A percentile compares a stretch with the other conserved stretches of the same genome.
These are phyloP conservation scores for Zasmidium angulare DNA, from an alignment of 2,329 filamentous ascomycete species.

Conservation along the genomic window DNA sequence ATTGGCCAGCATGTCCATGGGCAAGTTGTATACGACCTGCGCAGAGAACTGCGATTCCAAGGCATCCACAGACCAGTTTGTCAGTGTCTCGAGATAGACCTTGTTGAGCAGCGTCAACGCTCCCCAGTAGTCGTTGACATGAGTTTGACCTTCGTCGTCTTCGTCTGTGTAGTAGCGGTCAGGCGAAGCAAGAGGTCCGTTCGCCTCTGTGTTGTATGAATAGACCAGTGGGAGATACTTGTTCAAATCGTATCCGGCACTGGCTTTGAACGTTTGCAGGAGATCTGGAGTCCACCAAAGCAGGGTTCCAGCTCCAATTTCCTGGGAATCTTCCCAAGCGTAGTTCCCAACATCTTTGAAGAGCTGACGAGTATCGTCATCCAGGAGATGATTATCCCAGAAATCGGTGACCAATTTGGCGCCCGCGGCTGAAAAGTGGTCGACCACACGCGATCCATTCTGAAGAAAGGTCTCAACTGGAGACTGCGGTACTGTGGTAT, in stretches of 20 bases:
- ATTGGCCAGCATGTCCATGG: constrained; percentile 35
- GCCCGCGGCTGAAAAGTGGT: constrained; percentile 36
- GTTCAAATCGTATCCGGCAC: constrained; percentile 31
- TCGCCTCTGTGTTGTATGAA: constrained; percentile 22
- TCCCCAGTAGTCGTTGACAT: constrained; percentile 33
- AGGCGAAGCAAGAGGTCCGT: constrained; percentile 23
- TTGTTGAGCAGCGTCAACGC: constrained; percentile 33
- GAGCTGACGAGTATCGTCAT: constrained; percentile 23
- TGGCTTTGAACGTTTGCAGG: constrained; percentile 23
- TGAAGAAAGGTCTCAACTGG: constrained; percentile 25
- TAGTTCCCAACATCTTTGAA: constrained; percentile 34
- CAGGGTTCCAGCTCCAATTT: constrained; percentile 28
- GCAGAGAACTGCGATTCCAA: constrained; percentile 31
- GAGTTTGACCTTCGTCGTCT: constrained; percentile 22
- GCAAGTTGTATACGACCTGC: constrained; percentile 38
- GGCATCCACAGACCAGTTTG: constrained; percentile 28
- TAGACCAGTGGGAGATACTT: constrained; percentile 36
- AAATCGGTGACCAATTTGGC: constrained; percentile 32
- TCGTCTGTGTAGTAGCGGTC: constrained; percentile 27
- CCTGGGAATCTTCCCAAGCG: constrained; percentile 38
- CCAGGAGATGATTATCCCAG: constrained; percentile 35
- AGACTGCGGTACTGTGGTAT: constrained; percentile 24
- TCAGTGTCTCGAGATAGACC: constrained; percentile 30
- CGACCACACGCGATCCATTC: constrained; percentile 37
- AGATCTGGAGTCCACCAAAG: constrained; percentile 32